Conservation (phyloP, 169 alveolate species). For the Eimeria praecox region DNA sequence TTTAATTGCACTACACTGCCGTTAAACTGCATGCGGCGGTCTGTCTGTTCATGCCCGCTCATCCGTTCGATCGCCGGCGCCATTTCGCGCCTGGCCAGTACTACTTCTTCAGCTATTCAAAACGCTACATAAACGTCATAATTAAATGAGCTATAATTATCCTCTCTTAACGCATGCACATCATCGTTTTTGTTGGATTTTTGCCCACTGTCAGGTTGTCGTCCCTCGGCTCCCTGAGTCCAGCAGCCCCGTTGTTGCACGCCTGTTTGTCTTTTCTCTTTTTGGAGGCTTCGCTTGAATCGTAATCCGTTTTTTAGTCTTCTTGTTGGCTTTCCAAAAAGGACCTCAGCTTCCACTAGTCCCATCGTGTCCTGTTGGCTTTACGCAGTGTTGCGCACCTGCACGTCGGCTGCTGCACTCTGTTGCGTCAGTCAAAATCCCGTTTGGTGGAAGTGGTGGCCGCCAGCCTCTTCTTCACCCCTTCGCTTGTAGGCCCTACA, state of each 20-base stretch:
- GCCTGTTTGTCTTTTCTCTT: background rate
- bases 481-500: background rate
- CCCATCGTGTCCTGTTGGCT: background rate
- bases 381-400: too few species aligned
- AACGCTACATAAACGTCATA: background rate
- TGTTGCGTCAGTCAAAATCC: background rate
- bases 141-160: background rate
- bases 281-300: background rate
- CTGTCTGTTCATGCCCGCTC: conserved; percentile 1
- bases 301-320: background rate
- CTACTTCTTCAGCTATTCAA: background rate
- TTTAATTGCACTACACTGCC: background rate
- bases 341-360: background rate
- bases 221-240: background rate
- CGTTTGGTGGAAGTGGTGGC: background rate
- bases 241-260: conserved; percentile 12
- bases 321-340: background rate
- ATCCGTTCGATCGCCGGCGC: background rate
- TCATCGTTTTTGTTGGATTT: background rate
- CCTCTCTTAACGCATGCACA: background rate
- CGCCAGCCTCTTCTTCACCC: background rate
- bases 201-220: background rate
- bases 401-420: conserved; percentile 1
- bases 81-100: background rate
- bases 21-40: background rate